A percentile compares a stretch with the other conserved stretches of the same genome.
Conservation (phyloP, 768 basidiomycete species). For the Mycena rebaudengoi region DNA sequence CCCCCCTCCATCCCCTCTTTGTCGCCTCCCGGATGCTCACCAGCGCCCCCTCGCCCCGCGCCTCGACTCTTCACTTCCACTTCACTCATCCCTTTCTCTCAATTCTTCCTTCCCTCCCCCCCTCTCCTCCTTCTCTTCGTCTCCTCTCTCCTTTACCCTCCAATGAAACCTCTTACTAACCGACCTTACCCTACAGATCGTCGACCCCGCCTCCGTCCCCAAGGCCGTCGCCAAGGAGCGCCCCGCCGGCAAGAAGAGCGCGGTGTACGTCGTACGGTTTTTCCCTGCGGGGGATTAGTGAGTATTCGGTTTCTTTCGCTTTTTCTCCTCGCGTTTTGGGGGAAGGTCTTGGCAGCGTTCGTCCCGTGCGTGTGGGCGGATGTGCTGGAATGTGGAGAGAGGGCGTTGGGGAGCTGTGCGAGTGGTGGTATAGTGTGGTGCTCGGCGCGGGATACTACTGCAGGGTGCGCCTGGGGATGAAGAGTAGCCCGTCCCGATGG, state of each 20-base stretch:
- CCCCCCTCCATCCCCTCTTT: not conserved
- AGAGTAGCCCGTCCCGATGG: no score
- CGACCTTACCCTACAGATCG: slow-evolving; percentile 63
- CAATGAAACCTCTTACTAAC: not conserved
- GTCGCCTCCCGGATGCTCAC: not conserved
- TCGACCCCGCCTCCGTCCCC: slow-evolving; percentile 76
- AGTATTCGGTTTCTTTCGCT: slow-evolving; percentile 44
- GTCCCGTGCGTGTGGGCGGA: no score
- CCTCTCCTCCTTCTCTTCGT: not conserved
- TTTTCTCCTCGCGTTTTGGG: no score
- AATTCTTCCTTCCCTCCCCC: not conserved
- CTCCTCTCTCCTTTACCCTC: not conserved
- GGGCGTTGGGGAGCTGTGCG: no score
- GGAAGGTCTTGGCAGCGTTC: no score
- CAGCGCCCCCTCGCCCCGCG: not conserved
- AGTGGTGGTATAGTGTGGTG: no score
- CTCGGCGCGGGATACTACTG: no score
- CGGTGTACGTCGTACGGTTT: slow-evolving; percentile 75
- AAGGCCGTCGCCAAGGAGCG: slow-evolving; percentile 70
- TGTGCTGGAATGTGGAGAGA: no score
- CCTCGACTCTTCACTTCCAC: not conserved
- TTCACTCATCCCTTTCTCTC: not conserved
- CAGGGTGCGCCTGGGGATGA: no score
- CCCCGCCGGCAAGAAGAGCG: slow-evolving; percentile 75
- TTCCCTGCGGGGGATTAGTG: slow-evolving; percentile 96